phyloP scores from a whole-genome alignment of 805 yeast genomes.

The Hemisphaericaspora nanyangensis region DNA sequence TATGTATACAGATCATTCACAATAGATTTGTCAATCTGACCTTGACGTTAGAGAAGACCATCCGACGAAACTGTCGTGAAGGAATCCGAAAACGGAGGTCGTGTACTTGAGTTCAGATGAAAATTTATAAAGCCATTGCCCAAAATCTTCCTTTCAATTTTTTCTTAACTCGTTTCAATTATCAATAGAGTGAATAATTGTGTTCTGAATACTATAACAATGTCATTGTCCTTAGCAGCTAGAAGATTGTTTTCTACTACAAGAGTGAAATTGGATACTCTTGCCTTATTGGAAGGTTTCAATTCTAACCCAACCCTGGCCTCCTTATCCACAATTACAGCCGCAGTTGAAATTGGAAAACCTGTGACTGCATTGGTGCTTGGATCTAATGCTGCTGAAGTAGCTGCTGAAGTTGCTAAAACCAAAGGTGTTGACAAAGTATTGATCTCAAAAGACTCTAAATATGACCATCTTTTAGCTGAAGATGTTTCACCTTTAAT shows the following conservation, averaged over 20 bases:
- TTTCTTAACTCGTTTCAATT: too few relatives aligned
- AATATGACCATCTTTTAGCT: slow-evolving; percentile 69
- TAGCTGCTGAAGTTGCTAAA: slow-evolving; percentile 47
- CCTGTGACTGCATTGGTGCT: slow-evolving; percentile 77
- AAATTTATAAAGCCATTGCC: not conserved
- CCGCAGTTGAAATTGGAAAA: slow-evolving; percentile 72
- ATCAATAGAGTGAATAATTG: too few relatives aligned
- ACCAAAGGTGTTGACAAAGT: slow-evolving; percentile 53
- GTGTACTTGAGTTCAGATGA: not conserved
- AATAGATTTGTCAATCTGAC: too few relatives aligned
- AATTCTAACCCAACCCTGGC: slow-evolving; percentile 49
- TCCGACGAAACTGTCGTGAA: too few relatives aligned
- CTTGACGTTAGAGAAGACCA: too few relatives aligned
- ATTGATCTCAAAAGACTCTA: slow-evolving; percentile 52
- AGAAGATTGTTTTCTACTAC: slow-evolving; percentile 47
- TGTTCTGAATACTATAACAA: too few relatives aligned
- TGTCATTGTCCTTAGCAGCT: slow-evolving; percentile 6
- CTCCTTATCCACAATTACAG: slow-evolving; percentile 68
- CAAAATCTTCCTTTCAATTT: too few relatives aligned
- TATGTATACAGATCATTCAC: too few relatives aligned
- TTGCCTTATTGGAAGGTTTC: slow-evolving; percentile 71
- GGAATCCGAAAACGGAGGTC: slow-evolving; percentile 4
- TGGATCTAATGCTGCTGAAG: slow-evolving; percentile 55
- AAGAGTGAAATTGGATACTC: slow-evolving; percentile 40
- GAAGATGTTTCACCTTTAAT: slow-evolving; percentile 76